Base-by-base conservation (phyloP, 1,284 basidiomycete genomes). In the Lentinus polychrous region DNA sequence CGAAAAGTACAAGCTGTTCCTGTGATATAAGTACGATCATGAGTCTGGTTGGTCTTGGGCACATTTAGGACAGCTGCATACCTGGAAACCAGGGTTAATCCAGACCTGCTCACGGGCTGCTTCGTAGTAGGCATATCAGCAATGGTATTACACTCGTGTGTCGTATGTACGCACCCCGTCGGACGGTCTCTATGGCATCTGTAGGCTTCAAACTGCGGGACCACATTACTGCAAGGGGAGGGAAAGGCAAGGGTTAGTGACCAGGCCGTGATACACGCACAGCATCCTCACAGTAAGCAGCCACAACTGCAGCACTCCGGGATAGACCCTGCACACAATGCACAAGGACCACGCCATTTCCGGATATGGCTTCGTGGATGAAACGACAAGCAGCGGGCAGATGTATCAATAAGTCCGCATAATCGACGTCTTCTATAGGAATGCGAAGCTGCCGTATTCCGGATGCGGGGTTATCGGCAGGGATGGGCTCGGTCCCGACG, bases 301-400 rank as follows among this genome's bases (percentile, higher is more conserved):
- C 83, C 51, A 92, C 81, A 27, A 92, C 81, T 3, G 88, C 78
- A 2, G 91, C 86, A 57, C 85, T 86, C 53, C 91, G 77, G 50
- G 86, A 90, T 45, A 91, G 73, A 36, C 91, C 91, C 57, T 90
- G 83, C 23, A 84, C 76, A 60, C 89, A 91, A 63, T 94, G 90
- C 12, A 94, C 90, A 40, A 94, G 75, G 50, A 92, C 79, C 41
- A 80, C 76, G 4, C 91, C 90, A 38, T 81, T 81, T 12, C 68
- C 64, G 31, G 69, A 66, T 43, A 91, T 64, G 10, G 89, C 88
- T 38, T 79, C 66, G 57, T 91, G 78, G 57, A 94, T 92, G 65
- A 91, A 94, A 43, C 73, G 79, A 61, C 87, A 85, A 17, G 87
- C 83, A 34, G 69, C 64, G n/a, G 86, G 85, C 50, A 94, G 72